Base-by-base conservation (phyloP, 2,329 filamentous ascomycete genomes). In the Immersiporthe knoxdaviesiana region DNA sequence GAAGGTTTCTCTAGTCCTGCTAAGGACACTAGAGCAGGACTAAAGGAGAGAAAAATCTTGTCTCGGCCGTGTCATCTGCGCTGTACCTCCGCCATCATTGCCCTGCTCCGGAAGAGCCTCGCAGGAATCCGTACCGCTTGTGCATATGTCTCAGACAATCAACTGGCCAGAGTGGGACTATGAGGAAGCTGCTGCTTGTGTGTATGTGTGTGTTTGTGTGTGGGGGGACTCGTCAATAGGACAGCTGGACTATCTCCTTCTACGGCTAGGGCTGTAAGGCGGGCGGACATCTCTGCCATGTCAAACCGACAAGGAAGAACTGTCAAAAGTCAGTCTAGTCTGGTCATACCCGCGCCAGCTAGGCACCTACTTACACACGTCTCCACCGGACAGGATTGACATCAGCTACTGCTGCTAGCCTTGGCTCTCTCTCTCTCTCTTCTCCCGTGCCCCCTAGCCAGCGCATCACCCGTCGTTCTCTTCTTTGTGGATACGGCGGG, bases 211-310 rank as follows among this genome's bases (percentile, higher is more conserved):
- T n/a, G 54, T 35, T 16, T 59, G 54, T 59, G 54, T 32, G 54
- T 37, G 30, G 4, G 24, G 2, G 24, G 58, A 44, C 27, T 37
- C n/a, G 59, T n/a, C 32, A 11, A 35, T n/a, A 35, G 59, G 37
- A 39, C n/a, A 35, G 56, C 18, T 39, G 37, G 35, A 27, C 18
- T 24, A 35, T 62, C 41, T 63, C 27, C 35, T 3, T 50, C 67
- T 70, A 66, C 54, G 65, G 65, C 65, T 67, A 70, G 61, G 68
- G 64, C 63, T 63, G 68, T 41, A 47, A 41, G 47, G 35, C 16
- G 41, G n/a, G 27, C 58, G 66, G 63, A 59, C 61, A 58, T 67
- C 52, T 52, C 50, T 52, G 50, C 10, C n/a, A 52, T 47, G 44
- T 47, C 21, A 18, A 44, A 44, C 41, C 16, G 44, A 47, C 44